phyloP scores from a whole-genome alignment of 805 yeast genomes.

The Kodamaea sagamina region DNA sequence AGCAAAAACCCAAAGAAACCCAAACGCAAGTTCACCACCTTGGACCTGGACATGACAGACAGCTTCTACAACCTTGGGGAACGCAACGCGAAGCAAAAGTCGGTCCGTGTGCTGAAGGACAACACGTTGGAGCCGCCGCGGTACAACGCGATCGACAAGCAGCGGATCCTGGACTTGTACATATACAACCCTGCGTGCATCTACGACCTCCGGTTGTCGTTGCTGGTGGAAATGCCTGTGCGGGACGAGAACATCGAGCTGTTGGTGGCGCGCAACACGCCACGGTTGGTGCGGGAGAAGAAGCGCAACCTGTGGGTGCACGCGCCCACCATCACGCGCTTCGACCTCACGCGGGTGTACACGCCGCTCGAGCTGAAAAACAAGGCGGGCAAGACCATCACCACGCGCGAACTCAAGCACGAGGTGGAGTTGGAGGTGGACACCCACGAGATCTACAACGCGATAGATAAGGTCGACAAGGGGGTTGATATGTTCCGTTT shows the following conservation, averaged over 20 bases:
- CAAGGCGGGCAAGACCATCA: conserved; percentile 37
- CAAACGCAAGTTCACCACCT: conserved; percentile 55
- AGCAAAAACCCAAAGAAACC: conserved; percentile 23
- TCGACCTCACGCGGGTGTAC: conserved; percentile 68
- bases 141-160: conserved; percentile 70
- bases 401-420: conserved; percentile 35
- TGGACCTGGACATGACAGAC: conserved; percentile 66
- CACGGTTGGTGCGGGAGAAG: conserved; percentile 63
- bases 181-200: conserved; percentile 74
- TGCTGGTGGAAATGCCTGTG: conserved; percentile 76
- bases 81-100: conserved; percentile 64
- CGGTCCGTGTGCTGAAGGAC: conserved; percentile 68
- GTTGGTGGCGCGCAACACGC: conserved; percentile 50
- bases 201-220: conserved; percentile 74
- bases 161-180: conserved; percentile 69
- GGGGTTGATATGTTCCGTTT: conserved; percentile 55
- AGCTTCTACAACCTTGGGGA: conserved; percentile 60
- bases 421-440: conserved; percentile 47
- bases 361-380: conserved; percentile 38
- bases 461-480: conserved; percentile 41
- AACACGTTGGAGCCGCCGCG: conserved; percentile 60
- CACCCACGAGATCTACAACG: conserved; percentile 39
- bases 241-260: conserved; percentile 57
- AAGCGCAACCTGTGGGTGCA: conserved; percentile 74
- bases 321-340: conserved; percentile 67